Evolutionary conservation across 768 basidiomycete genomes (phyloP), one percentile per base, ranked within the genome.

Genomic region (Mycena kentingensis): DNA sequence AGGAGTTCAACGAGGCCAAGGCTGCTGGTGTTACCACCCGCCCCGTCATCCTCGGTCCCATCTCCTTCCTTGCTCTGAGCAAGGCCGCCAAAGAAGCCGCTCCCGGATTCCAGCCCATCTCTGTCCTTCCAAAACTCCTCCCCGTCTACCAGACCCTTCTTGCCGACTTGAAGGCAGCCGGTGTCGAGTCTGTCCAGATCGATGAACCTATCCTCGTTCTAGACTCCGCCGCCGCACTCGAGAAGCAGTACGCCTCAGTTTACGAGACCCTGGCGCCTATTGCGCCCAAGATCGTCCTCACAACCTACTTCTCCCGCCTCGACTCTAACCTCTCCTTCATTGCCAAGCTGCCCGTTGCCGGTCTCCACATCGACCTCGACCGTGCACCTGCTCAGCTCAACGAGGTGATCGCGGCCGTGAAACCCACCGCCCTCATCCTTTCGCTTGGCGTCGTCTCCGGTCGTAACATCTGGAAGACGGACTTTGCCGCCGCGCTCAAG

Each of bases 401-500:
- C 44, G 78, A 79, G 39, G 89, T 93, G 58, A 57, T 96, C 58
- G 80, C 78, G 37, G 93, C 93, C 51, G 69, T 98, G 71, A 97
- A 94, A 80, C 68, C 81, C 57, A 95, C 93, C 60, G 73, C 72
- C 65, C 80, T 93, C 57, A 67, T 87, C 58, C 82, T 99, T 46
- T 98, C 97, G 34, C 86, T 98, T 57, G 97, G 97, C 73, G 71
- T 98, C 56, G 90, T 99, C 59, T 98, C 97, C 38, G 97, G 97
- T 49, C 93, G 97, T 69, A 98, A 98, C 81, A 92, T 99, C 78
- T 99, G 97, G 97, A 99, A 98, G 85, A 88, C 84, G 57, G 95
- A 98, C 74, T 87, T 98, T 63, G 76, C 79, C 58, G 85, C 83
- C 49, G 87, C 92, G 52, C 81, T 94, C 74, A 86, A 87, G 69